phyloP scores from a whole-genome alignment of 106 monocot genomes.

The Platanthera zijinensis region DNA sequence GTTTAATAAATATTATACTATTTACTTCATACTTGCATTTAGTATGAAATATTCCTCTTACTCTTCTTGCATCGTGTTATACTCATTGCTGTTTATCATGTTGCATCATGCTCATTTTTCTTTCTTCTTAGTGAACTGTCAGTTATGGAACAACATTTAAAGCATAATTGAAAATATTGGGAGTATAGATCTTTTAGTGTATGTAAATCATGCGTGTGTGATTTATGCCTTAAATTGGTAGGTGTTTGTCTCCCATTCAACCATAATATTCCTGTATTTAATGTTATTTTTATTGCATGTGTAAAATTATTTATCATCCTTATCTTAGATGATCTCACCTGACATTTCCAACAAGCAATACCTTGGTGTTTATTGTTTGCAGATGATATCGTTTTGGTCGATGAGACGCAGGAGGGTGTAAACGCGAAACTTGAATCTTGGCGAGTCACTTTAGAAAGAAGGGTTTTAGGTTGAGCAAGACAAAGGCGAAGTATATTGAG shows the following conservation, averaged over 20 bases:
- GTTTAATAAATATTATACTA: neutral
- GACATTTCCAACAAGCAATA: too few relatives aligned
- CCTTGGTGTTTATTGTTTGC: neutral
- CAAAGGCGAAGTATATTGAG: too few relatives aligned
- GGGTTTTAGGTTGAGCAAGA: too few relatives aligned
- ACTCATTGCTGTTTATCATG: neutral
- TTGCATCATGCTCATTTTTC: neutral
- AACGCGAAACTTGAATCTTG: too few relatives aligned
- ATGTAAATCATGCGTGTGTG: neutral
- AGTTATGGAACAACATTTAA: neutral
- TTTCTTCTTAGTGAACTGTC: neutral
- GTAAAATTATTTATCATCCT: too few relatives aligned
- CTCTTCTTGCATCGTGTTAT: neutral
- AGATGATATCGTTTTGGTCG: too few relatives aligned
- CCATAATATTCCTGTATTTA: neutral
- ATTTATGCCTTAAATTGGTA: neutral
- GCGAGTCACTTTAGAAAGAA: too few relatives aligned
- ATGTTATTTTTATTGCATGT: neutral
- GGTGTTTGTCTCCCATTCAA: neutral
- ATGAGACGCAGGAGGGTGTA: too few relatives aligned
- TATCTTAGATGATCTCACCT: too few relatives aligned
- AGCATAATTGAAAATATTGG: neutral
- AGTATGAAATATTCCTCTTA: neutral
- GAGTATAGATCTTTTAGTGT: neutral
- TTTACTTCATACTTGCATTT: neutral